Evolutionary conservation across 805 yeast genomes (phyloP).

Genomic region (Barnettozyma botsteinii): DNA sequence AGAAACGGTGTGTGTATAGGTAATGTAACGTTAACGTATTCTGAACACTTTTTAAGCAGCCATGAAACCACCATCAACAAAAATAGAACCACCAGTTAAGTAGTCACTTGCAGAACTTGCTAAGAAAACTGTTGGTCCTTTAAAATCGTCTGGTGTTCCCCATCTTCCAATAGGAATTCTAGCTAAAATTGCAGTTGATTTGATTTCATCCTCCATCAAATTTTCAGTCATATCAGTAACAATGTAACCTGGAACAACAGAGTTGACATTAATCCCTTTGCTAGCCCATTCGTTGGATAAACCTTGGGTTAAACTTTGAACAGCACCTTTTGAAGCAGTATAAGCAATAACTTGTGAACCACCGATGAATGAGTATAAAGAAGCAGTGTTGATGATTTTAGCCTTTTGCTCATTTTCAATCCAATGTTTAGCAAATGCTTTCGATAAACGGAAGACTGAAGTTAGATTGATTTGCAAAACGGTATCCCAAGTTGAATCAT

Average conservation of each 20-base stretch:
- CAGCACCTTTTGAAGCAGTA: conserved; percentile 82
- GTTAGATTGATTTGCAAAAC: conserved; percentile 70
- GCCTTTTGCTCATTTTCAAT: conserved; percentile 55
- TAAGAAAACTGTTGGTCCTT: conserved; percentile 56
- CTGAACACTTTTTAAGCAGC: conserved; percentile 55
- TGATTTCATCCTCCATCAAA: conserved; percentile 25
- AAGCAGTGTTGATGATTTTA: conserved; percentile 77
- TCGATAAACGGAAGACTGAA: conserved; percentile 74
- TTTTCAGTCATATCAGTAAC: conserved; percentile 39
- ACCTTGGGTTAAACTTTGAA: conserved; percentile 71
- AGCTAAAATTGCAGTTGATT: conserved; percentile 25
- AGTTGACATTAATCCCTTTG: conserved; percentile 40
- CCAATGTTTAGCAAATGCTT: conserved; percentile 55
- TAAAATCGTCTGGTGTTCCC: conserved; percentile 45
- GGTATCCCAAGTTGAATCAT: conserved; percentile 51
- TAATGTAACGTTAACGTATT: conserved; percentile 72
- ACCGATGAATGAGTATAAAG: conserved; percentile 41
- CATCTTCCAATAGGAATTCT: conserved; percentile 35
- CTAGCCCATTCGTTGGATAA: conserved; percentile 53
- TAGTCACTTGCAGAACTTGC: conserved; percentile 31
- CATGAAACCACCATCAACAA: conserved; percentile 1
- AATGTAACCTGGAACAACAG: conserved; percentile 46
- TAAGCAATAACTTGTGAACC: conserved; percentile 47
- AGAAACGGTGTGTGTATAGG: conserved; percentile 23
- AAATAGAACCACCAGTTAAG: neutral